Conservation (phyloP, 2,329 filamentous ascomycete species). For the Lecanoromycetidae sp. region DNA sequence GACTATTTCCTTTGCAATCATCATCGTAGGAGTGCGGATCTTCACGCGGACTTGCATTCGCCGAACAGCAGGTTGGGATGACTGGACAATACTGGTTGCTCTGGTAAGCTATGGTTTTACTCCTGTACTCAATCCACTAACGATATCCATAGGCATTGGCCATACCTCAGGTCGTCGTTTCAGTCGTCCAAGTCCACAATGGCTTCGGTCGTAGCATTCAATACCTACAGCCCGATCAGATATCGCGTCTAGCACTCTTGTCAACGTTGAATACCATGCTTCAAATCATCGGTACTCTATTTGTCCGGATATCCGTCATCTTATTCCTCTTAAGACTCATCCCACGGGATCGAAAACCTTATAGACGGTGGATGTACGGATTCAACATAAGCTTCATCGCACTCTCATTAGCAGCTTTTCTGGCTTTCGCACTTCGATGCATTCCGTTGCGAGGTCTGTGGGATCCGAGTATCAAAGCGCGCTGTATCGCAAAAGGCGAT, state of each 20-base stretch:
- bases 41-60: neutral
- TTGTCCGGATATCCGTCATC: neutral
- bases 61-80: neutral
- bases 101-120: neutral
- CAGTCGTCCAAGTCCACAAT: neutral
- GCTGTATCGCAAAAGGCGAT: neutral
- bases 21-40: slow-evolving; percentile 30
- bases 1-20: neutral
- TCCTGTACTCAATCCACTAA: neutral
- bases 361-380: neutral
- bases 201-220: neutral
- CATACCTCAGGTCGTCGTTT: neutral
- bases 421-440: neutral
- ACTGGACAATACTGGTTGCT: neutral
- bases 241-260: neutral
- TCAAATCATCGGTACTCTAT: neutral
- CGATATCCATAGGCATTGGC: neutral
- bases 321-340: neutral
- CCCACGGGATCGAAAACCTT: neutral
- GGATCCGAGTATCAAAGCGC: neutral
- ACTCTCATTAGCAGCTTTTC: neutral
- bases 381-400: neutral
- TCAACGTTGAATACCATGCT: neutral
- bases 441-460: neutral
- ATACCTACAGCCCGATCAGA: neutral